Evolutionary conservation across 2,329 filamentous ascomycete genomes (phyloP).

Genomic region (Claviceps africana): DNA sequence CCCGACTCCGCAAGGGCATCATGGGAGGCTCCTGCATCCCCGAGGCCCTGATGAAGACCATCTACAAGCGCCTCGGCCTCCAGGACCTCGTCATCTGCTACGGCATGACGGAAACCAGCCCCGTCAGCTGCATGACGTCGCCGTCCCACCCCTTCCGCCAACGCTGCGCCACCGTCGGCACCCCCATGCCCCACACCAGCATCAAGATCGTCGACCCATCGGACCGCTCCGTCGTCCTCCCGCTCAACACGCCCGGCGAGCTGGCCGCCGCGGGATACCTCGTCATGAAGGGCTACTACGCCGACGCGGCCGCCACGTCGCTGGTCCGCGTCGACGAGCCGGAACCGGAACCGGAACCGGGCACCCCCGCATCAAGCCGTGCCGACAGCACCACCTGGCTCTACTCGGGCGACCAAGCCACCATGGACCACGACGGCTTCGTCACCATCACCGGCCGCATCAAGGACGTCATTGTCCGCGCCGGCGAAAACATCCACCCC

Average conservation of each 20-base stretch:
- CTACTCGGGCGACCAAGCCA: constrained; percentile 82
- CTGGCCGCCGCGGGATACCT: constrained; percentile 73
- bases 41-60: constrained; percentile 59
- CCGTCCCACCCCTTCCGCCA: constrained; percentile 61
- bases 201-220: constrained; percentile 60
- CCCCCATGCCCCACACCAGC: constrained; percentile 67
- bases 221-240: constrained; percentile 50
- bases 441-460: constrained; percentile 80
- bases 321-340: constrained; percentile 45
- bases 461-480: constrained; percentile 90
- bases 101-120: constrained; percentile 85
- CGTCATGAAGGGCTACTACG: constrained; percentile 85
- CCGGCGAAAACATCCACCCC: constrained; percentile 92
- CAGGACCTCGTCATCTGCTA: constrained; percentile 85
- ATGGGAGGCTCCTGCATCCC: constrained; percentile 80
- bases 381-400: constrained; percentile 58
- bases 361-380: no score
- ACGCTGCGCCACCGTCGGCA: constrained; percentile 63
- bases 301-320: constrained; percentile 52
- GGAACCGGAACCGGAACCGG: constrained; percentile 20
- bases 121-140: constrained; percentile 68
- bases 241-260: constrained; percentile 58
- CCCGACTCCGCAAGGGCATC: constrained; percentile 67
- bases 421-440: constrained; percentile 71
- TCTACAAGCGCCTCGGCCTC: constrained; percentile 63